Evolutionary conservation across 371 early-diverging fungal species (phyloP).

Genomic region (Apophysomyces elegans): DNA sequence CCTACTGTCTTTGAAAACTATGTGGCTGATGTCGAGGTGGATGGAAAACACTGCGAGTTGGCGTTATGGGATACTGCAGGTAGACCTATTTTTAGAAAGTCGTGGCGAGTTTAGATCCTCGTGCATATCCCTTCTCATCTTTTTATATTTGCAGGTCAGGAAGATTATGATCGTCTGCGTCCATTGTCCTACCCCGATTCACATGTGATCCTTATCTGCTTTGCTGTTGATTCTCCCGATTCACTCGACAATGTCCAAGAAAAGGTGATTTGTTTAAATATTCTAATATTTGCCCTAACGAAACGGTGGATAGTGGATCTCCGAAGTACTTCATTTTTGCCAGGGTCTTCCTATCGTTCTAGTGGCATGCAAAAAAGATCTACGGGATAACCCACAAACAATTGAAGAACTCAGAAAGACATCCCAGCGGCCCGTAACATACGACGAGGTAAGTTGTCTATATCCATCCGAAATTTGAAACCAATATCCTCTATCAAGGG

Average conservation of each 20-base stretch:
- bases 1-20: constrained; percentile 97
- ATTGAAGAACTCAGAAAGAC: constrained; percentile 78
- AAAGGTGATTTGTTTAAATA: constrained; percentile 44
- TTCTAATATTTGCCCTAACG: not conserved
- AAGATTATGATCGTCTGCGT: constrained; percentile 91
- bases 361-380: constrained; percentile 91
- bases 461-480: constrained; percentile 8
- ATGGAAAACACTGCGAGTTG: constrained; percentile 44
- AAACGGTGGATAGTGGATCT: constrained; percentile 75
- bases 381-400: constrained; percentile 78
- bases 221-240: constrained; percentile 84
- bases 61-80: constrained; percentile 98
- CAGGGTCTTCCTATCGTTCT: constrained; percentile 84
- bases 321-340: constrained; percentile 91
- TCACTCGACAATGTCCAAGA: constrained; percentile 86
- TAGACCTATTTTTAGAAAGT: constrained; percentile 59
- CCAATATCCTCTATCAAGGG: constrained; percentile 45
- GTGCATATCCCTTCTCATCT: not conserved
- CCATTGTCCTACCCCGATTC: constrained; percentile 92
- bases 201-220: constrained; percentile 89
- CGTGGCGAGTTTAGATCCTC: constrained; percentile 4
- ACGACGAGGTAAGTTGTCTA: constrained; percentile 64
- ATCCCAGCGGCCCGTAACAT: constrained; percentile 79
- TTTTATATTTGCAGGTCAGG: constrained; percentile 64
- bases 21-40: constrained; percentile 84